These are phyloP conservation scores for Lactifluus subvellereus DNA, from an alignment of 768 basidiomycete species.

Conservation along the genomic window DNA sequence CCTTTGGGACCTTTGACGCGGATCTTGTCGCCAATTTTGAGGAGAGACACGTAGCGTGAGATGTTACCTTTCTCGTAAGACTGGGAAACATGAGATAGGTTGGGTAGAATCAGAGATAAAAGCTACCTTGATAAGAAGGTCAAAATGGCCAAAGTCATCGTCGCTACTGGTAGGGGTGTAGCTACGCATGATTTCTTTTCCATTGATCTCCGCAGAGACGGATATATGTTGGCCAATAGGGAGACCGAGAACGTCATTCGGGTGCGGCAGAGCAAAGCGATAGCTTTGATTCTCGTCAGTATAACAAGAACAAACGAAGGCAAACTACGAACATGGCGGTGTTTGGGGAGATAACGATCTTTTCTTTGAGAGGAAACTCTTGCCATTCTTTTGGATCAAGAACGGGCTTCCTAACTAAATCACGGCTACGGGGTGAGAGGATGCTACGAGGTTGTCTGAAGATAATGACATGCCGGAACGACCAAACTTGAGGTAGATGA, in stretches of 20 bases:
- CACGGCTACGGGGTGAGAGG: conserved; percentile 7
- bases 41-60: conserved; percentile 72
- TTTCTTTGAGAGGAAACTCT: conserved; percentile 74
- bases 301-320: background rate
- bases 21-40: conserved; percentile 84
- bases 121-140: conserved; percentile 89
- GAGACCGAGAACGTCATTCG: conserved; percentile 78
- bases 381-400: conserved; percentile 75
- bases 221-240: conserved; percentile 97
- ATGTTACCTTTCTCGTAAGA: conserved; percentile 98
- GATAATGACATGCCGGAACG: conserved; percentile 32
- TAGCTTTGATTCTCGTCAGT: conserved; percentile 49
- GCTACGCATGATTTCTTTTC: conserved; percentile 83
- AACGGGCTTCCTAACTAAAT: conserved; percentile 58
- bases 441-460: background rate
- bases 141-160: conserved; percentile 89
- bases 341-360: conserved; percentile 85
- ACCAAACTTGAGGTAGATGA: conserved; percentile 49
- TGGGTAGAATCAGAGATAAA: background rate
- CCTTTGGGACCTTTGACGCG: conserved; percentile 96
- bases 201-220: conserved; percentile 82
- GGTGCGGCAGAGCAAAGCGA: conserved; percentile 77
- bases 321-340: conserved; percentile 75
- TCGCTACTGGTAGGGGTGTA: conserved; percentile 96
- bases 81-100: conserved; percentile 36